A percentile compares a stretch with the other conserved stretches of the same genome.
phyloP scores from a whole-genome alignment of 306 rosid genomes.

The Mimosa bimucronata region DNA sequence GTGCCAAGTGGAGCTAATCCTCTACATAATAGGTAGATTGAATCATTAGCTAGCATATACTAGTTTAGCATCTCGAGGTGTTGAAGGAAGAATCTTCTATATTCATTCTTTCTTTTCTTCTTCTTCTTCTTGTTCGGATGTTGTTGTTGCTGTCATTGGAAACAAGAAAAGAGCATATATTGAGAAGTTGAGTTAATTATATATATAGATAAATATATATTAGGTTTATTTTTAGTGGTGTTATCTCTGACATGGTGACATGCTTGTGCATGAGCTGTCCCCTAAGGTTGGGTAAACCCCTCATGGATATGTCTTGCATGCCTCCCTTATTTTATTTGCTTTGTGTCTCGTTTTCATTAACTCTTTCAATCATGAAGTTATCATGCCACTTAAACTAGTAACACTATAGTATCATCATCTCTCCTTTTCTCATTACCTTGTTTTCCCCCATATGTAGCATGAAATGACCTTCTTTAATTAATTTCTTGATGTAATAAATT shows the following conservation, averaged over 20 bases:
- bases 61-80: background rate
- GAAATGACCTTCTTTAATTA: background rate
- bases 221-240: constrained; percentile 33
- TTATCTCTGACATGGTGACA: constrained; percentile 63
- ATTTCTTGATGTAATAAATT: background rate
- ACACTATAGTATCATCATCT: background rate
- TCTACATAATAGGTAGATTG: constrained; percentile 65
- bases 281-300: constrained; percentile 49
- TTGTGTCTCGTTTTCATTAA: background rate
- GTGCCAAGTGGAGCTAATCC: constrained; percentile 74
- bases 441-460: background rate
- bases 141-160: constrained; percentile 35
- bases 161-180: constrained; percentile 34
- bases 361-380: constrained; percentile 15
- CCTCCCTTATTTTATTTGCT: constrained; percentile 15
- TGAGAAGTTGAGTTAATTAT: constrained; percentile 26
- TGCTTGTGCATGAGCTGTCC: constrained; percentile 67
- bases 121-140: constrained; percentile 54
- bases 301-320: constrained; percentile 38
- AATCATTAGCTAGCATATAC: constrained; percentile 14
- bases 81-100: constrained; percentile 42
- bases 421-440: background rate
- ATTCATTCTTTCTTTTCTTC: constrained; percentile 38
- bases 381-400: constrained; percentile 11
- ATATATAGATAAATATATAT: no score